Base-by-base conservation (phyloP, 202 grass and related monocot species). In the Bolboschoenoplectus hybrid region DNA sequence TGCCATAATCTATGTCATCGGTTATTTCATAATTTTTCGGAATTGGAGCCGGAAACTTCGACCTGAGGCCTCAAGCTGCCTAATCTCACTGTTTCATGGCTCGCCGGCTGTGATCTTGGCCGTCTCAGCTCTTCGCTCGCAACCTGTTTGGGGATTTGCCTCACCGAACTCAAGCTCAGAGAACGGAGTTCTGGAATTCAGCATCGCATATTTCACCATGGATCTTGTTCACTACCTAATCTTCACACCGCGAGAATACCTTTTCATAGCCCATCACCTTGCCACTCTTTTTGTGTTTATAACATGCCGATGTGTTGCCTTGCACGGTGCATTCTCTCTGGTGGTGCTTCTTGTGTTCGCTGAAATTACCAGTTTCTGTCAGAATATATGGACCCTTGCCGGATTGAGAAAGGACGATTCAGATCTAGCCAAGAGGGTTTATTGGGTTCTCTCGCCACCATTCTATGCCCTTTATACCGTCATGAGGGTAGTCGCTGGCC, bases 261-360 rank as follows among this genome's bases (percentile, higher is more conserved):
- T 98, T 72, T 98, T 95, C 85, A 94, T 98, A 87, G 96, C 91
- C 45, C 96, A 95, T 89, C 96, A 98, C 80, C 56, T 98, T 68
- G 96, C 96, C 56, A 98, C 93, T 35, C 96, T 98, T 71, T 98
- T 95, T 26, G 96, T 98, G 81, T 95, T 98, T 84, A 41, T 95
- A 82, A 95, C 96, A 49, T 98, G 96, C 71, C 96, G 93, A 11
- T 95, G 93, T 87, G 80, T 95, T 51, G 89, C 86, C 51, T 88
- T 78, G 61, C 96, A 95, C 34, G 93, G 96, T 68, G 96, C 96
- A 2, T 95, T 89, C 76, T 91, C 96, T 36, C 81, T 98, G 40
- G 90, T 95, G 26, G 90, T 98, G 63, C 90, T 98, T 74, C 91
- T 98, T 35, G 69, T 95, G 17, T 85, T 95, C 1, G 96, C 96